phyloP scores from a whole-genome alignment of 1,284 basidiomycete species.

The Tetrapyrgos nigripes region DNA sequence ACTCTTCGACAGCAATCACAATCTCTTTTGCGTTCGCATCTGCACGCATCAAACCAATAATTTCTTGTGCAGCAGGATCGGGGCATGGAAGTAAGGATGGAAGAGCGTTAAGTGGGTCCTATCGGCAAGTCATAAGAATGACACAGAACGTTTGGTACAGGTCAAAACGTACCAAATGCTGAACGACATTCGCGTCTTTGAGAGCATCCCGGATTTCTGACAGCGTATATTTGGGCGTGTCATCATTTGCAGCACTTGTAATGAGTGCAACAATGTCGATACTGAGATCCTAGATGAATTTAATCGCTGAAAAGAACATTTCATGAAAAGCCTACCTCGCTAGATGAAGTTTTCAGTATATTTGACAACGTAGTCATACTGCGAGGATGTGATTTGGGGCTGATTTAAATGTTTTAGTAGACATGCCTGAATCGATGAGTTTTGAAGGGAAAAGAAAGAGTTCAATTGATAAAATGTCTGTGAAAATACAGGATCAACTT shows the following conservation, averaged over 20 bases:
- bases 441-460: background rate
- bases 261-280: background rate
- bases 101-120: slow-evolving; percentile 61
- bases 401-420: background rate
- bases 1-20: slow-evolving; percentile 65
- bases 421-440: background rate
- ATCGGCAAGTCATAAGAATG: background rate
- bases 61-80: slow-evolving; percentile 44
- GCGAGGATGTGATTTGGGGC: background rate
- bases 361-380: background rate
- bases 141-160: slow-evolving; percentile 2
- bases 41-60: slow-evolving; percentile 51
- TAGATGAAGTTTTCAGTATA: background rate
- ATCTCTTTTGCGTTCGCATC: slow-evolving; percentile 64
- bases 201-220: background rate
- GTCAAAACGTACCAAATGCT: background rate
- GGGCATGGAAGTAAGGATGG: slow-evolving; percentile 49
- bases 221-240: background rate
- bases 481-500: background rate
- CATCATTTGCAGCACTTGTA: background rate
- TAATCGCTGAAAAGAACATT: background rate
- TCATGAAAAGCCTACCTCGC: background rate
- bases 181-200: background rate
- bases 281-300: background rate
- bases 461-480: background rate